Conservation (phyloP, 179 eudicot genomes). For the Actinidia chinensis region DNA sequence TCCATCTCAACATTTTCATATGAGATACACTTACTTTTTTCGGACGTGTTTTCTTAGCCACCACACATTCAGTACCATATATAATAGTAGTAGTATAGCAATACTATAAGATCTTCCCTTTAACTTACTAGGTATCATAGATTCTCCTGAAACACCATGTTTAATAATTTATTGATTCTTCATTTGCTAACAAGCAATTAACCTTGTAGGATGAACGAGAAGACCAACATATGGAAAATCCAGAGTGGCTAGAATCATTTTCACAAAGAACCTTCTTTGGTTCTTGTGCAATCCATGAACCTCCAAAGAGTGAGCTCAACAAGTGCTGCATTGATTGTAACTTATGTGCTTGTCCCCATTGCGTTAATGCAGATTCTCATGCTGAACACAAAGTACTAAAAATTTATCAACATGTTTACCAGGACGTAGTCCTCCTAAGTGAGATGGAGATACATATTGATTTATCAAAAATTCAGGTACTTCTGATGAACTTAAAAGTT, state of each 20-base stretch:
- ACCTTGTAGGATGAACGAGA: not conserved
- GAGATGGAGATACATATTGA: constrained; percentile 50
- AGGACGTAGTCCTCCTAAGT: constrained; percentile 50
- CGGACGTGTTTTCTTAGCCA: no score
- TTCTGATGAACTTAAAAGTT: not conserved
- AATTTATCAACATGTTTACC: constrained; percentile 60
- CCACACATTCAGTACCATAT: no score
- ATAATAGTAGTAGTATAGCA: no score
- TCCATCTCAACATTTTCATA: no score
- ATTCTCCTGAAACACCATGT: no score
- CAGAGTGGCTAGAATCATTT: constrained; percentile 52
- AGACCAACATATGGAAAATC: constrained; percentile 11
- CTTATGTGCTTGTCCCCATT: constrained; percentile 41
- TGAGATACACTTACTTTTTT: no score
- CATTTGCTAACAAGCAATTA: not conserved
- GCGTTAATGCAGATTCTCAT: constrained; percentile 43
- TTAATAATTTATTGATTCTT: not conserved
- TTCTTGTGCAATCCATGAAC: constrained; percentile 38
- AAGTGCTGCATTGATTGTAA: constrained; percentile 59
- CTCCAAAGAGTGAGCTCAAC: constrained; percentile 44
- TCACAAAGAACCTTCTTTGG: constrained; percentile 43
- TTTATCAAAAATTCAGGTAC: constrained; percentile 55
- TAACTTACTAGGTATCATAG: no score
- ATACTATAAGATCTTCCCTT: no score
- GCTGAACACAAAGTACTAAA: constrained; percentile 39